phyloP scores from a whole-genome alignment of 2,329 filamentous ascomycete genomes.

The Verticillium tricorpus region DNA sequence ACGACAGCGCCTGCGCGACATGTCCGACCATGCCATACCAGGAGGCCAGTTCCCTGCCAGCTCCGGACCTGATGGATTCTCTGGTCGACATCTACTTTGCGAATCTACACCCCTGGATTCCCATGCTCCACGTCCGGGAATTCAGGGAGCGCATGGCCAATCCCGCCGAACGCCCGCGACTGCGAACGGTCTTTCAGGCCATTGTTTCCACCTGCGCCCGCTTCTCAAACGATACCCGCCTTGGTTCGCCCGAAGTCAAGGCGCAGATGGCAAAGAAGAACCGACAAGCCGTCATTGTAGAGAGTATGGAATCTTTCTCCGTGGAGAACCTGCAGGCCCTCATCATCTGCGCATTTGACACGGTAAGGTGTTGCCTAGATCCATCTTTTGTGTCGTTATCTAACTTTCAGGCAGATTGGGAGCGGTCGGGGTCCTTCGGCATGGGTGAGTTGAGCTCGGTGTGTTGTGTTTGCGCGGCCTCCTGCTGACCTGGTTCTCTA shows the following conservation, averaged over 20 bases:
- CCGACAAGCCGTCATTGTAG: slow-evolving; percentile 23
- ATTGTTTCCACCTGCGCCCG: slow-evolving; percentile 23
- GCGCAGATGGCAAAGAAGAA: not conserved
- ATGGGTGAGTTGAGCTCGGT: slow-evolving; percentile 17
- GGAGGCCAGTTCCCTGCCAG: slow-evolving; percentile 11
- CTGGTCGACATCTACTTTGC: slow-evolving; percentile 30
- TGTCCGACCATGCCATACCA: not conserved
- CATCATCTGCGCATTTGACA: slow-evolving; percentile 30
- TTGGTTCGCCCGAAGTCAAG: slow-evolving; percentile 17
- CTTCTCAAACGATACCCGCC: slow-evolving; percentile 19
- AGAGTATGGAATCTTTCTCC: slow-evolving; percentile 28
- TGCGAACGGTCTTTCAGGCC: slow-evolving; percentile 29
- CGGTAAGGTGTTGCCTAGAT: slow-evolving; percentile 12
- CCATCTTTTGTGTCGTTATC: not conserved
- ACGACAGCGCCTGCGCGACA: not conserved
- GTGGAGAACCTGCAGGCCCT: slow-evolving; percentile 28
- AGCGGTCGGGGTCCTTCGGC: slow-evolving; percentile 26
- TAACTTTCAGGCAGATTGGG: slow-evolving; percentile 20
- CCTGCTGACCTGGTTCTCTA: not conserved
- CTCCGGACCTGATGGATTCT: slow-evolving; percentile 25
- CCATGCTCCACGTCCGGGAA: slow-evolving; percentile 25
- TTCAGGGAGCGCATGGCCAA: slow-evolving; percentile 18
- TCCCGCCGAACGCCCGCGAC: slow-evolving; percentile 10
- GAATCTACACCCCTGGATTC: slow-evolving; percentile 33
- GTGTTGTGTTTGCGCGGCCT: not conserved